Base-by-base conservation (phyloP, 768 basidiomycete genomes). In the Flagelloscypha sp. region DNA sequence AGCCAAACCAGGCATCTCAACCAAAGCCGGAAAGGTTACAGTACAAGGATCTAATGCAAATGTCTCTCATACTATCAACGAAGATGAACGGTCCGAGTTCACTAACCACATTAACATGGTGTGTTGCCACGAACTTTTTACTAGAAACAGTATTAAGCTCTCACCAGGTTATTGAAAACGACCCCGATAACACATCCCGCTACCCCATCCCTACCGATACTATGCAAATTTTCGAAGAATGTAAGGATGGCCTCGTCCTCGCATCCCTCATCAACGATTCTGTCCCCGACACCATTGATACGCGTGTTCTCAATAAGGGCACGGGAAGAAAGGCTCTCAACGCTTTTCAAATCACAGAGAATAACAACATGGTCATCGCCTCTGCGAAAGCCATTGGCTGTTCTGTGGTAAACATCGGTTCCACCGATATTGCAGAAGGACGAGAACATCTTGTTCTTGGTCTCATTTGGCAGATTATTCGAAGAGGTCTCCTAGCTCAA, bases 191-290 rank as follows among this genome's bases (percentile, higher is more conserved):
- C 36, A 79, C 76, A 13, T 59, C 65, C 40, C 74, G 90, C 27
- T 74, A 88, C 45, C 94, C 93, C 5, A 94, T 98, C 43, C 93
- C 92, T 0, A 93, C 90, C 6, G 74, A 88, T 37, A 97, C 92
- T 13, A 95, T 98, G 93, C 95, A 99, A 48, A 72, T 99, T 44
- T 98, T 98, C 51, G 95, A 98, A 53, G 95, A 98, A 58, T 86
- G 83, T 59, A 76, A 83, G 51, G 94, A 99, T 51, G 95, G 94
- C 44, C 68, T 99, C 53, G 79, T 99, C 48, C 83, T 99, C 20
- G 95, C 86, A 62, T 98, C 97, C 71, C 81, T 98, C 46, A 90
- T 98, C 72, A 94, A 99, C 60, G 94, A 99, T 63, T 94, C 95
- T 28, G 95, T 99, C 3, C 94, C 95, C 8, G 94, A 98, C 59